Base-by-base conservation (phyloP, 2,329 filamentous ascomycete species). In the Myriosclerotinia scirpicola region DNA sequence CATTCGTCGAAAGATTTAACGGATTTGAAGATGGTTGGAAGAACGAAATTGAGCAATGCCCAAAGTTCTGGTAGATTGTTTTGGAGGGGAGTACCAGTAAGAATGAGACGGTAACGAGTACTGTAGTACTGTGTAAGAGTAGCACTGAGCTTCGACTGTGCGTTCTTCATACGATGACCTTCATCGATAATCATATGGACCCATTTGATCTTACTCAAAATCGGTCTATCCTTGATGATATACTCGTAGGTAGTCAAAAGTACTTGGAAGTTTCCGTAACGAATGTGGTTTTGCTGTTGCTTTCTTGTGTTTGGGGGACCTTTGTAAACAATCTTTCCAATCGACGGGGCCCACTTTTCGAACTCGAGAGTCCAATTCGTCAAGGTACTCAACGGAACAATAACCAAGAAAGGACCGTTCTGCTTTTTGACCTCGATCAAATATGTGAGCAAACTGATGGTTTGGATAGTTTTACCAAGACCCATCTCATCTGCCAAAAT, bases 111-210 rank as follows among this genome's bases (percentile, higher is more conserved):
- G 82, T 95, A 99, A 17, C 94, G 90, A 40, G 94, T 97, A 75
- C 85, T 90, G 81, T 99, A 99, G 82, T 98, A 98, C 69, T 93
- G 88, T 48, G 94, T 93, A 71, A 99, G 92, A 5, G 95, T 98
- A 71, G 89, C 92, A 79, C 92, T 97, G 73, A 99, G 85, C 81
- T 99, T 99, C 12, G 95, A 99, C 73, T 95, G 90, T 40, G 92
- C 85, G 79, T 99, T 99, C 86, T 99, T 99, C 95, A 99, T 99
- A 78, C 95, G 93, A 79, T 99, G 95, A 80, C 95, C 95, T 83
- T 99, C 95, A 75, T 99, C 95, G 72, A 99, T 95, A 74, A 99
- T 98, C 95, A 99, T 98, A 81, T 99, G 95, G 74, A 97, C 90
- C 95, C 95, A 99, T 80, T 98, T 98, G 80, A 99, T 94, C 83